Percentiles rank a stretch among this genome's conserved stretches.
These are phyloP conservation scores for Coemansia sp. DNA, from an alignment of 192 early-diverging fungal species.

Conservation along the genomic window DNA sequence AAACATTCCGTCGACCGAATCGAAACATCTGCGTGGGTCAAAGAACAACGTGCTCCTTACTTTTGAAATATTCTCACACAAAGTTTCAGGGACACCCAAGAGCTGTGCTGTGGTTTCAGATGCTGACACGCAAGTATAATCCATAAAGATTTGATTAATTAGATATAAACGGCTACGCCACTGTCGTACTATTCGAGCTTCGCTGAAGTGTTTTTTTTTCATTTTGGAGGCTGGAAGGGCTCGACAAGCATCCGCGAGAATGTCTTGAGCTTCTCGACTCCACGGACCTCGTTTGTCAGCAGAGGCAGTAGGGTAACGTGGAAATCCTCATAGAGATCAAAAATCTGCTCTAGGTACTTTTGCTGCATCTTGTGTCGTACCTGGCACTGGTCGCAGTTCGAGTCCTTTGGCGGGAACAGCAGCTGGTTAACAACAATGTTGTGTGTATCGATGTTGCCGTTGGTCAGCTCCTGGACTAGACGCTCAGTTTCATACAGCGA, in stretches of 20 bases:
- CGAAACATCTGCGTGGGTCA: background rate
- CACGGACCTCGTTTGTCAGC: slow-evolving; percentile 94
- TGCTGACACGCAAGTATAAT: background rate
- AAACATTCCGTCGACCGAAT: too few species aligned
- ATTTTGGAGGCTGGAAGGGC: slow-evolving; percentile 61
- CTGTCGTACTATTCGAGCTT: too few species aligned
- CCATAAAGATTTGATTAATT: too few species aligned
- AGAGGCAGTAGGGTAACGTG: slow-evolving; percentile 93
- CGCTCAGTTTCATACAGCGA: slow-evolving; percentile 99
- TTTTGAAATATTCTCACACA: slow-evolving; percentile 1
- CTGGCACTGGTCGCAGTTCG: slow-evolving; percentile 83
- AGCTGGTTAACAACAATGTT: slow-evolving; percentile 99
- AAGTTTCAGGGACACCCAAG: slow-evolving; percentile 1
- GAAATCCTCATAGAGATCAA: slow-evolving; percentile 99
- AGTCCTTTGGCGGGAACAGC: slow-evolving; percentile 86
- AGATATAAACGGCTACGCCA: too few species aligned
- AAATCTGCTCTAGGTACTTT: slow-evolving; percentile 98
- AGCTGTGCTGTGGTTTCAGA: background rate
- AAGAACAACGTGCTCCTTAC: background rate
- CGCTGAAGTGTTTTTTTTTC: slow-evolving; percentile 3
- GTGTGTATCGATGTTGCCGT: slow-evolving; percentile 97
- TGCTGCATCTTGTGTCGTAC: slow-evolving; percentile 98
- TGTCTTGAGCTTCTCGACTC: slow-evolving; percentile 84
- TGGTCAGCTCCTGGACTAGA: slow-evolving; percentile 98
- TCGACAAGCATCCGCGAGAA: slow-evolving; percentile 92